Conservation (phyloP, 805 yeast genomes). For the Metschnikowia chrysomelidarum region DNA sequence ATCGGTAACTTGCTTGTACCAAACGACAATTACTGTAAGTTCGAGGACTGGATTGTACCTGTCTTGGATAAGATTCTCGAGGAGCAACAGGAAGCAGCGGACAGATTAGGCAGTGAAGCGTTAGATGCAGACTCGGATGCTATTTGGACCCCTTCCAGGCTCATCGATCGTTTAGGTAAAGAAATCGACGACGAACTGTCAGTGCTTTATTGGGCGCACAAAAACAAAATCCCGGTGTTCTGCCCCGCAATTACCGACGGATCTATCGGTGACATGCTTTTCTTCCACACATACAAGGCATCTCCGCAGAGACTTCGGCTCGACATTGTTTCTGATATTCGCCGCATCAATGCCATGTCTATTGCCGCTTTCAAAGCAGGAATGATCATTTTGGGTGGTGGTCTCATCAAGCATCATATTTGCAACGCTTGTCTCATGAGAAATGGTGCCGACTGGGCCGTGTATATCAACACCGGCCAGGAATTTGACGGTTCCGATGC, state of each 20-base stretch:
- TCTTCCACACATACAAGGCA: conserved; percentile 95
- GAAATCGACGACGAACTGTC: conserved; percentile 93
- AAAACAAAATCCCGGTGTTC: conserved; percentile 92
- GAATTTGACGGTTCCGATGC: conserved; percentile 99
- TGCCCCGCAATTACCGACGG: conserved; percentile 99
- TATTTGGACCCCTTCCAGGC: conserved; percentile 93
- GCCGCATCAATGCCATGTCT: conserved; percentile 86
- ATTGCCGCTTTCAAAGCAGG: conserved; percentile 96
- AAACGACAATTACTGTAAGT: conserved; percentile 94
- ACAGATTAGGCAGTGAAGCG: conserved; percentile 46
- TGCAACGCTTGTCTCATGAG: conserved; percentile 98
- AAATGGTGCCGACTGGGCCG: conserved; percentile 98
- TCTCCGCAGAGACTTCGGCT: conserved; percentile 86
- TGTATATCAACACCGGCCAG: conserved; percentile 95
- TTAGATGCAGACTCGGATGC: conserved; percentile 62
- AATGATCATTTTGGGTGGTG: conserved; percentile 96
- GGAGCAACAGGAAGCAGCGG: conserved; percentile 76
- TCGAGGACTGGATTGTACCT: conserved; percentile 99
- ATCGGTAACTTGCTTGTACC: conserved; percentile 97
- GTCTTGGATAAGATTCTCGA: conserved; percentile 80
- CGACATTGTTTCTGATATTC: conserved; percentile 92
- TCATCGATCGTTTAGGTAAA: conserved; percentile 90
- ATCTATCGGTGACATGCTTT: conserved; percentile 97
- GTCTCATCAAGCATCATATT: conserved; percentile 93
- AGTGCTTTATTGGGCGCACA: conserved; percentile 97